Evolutionary conservation across 2,329 filamentous ascomycete species (phyloP), one percentile per base, ranked within the genome.

Genomic region (Byssothecium circinans): DNA sequence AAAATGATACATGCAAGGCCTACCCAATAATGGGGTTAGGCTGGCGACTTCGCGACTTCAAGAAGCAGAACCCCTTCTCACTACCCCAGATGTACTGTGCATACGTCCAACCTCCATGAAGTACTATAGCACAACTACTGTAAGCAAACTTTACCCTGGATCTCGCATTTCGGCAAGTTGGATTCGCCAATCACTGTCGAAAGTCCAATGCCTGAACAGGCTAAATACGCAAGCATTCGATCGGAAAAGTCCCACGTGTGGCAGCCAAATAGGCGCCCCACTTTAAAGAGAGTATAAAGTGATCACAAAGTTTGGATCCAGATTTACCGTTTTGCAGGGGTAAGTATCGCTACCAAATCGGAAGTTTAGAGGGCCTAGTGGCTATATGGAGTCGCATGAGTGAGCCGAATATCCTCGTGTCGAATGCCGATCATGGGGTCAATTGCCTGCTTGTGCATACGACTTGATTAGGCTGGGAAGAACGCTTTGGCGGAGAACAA

Each of bases 221-320:
- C 41, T 45, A 39, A 23, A 33, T 40, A 22, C 8, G 4, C 36
- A 39, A 25, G 14, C 15, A 19, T 36, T 6, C 34, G 10, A 4
- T 32, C 12, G 6, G n/a, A 7, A 36, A 15, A 8, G 10, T 18
- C 14, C 29, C 29, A 36, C 19, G 34, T 22, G 8, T 36, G 34
- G 7, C 27, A 11, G 39, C 38, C 29, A 41, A 22, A 33, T 25
- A 43, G 39, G 45, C 43, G 42, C 43, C n/a, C 19, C 45, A 48
- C 43, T 49, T 40, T 49, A 35, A 41, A 35, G 45, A 32, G 42
- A 45, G 30, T 30, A 39, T 48, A 38, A 40, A 44, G 40, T n/a
- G 20, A 25, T 22, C 22, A 32, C 32, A 18, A 39, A 41, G 17
- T 6, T 4, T 42, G 38, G 38, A 15, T 33, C 20, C 20, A 20